Evolutionary conservation across 805 yeast species (phyloP).

Genomic region (Kodamaea lidongshanica): DNA sequence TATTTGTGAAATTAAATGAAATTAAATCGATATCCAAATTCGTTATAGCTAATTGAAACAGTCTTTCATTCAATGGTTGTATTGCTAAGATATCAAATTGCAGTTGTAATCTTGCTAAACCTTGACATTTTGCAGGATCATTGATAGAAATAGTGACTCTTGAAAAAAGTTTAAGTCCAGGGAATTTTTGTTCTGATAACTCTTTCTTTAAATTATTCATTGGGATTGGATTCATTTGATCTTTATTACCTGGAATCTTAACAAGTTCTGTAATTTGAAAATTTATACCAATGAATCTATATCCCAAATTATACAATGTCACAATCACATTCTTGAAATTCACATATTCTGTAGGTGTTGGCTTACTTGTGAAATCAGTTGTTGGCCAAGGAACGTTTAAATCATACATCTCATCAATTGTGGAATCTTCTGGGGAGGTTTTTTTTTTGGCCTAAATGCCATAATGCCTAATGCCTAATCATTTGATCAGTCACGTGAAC

Average conservation of each 20-base stretch:
- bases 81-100: slow-evolving; percentile 77
- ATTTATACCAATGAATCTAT: slow-evolving; percentile 73
- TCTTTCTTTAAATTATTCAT: slow-evolving; percentile 24
- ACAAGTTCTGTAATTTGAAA: slow-evolving; percentile 47
- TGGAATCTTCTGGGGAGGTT: slow-evolving; percentile 1
- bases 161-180: slow-evolving; percentile 45
- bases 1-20: slow-evolving; percentile 58
- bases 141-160: slow-evolving; percentile 71
- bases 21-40: slow-evolving; percentile 77
- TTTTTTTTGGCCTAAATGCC: too few relatives aligned
- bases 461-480: too few relatives aligned
- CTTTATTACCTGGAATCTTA: slow-evolving; percentile 44
- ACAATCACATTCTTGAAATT: slow-evolving; percentile 45
- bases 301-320: slow-evolving; percentile 57
- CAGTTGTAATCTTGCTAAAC: slow-evolving; percentile 40
- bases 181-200: slow-evolving; percentile 17
- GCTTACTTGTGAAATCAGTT: slow-evolving; percentile 36
- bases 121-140: slow-evolving; percentile 73
- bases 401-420: slow-evolving; percentile 38
- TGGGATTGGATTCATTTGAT: slow-evolving; percentile 43
- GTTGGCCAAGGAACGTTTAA: slow-evolving; percentile 73
- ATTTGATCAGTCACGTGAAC: too few relatives aligned
- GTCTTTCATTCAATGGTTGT: slow-evolving; percentile 73
- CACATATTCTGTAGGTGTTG: slow-evolving; percentile 37
- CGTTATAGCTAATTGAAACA: slow-evolving; percentile 66